Percentiles rank a stretch among this genome's conserved stretches.
Conservation (phyloP, 345 rosid species). For the Adansonia digitata region DNA sequence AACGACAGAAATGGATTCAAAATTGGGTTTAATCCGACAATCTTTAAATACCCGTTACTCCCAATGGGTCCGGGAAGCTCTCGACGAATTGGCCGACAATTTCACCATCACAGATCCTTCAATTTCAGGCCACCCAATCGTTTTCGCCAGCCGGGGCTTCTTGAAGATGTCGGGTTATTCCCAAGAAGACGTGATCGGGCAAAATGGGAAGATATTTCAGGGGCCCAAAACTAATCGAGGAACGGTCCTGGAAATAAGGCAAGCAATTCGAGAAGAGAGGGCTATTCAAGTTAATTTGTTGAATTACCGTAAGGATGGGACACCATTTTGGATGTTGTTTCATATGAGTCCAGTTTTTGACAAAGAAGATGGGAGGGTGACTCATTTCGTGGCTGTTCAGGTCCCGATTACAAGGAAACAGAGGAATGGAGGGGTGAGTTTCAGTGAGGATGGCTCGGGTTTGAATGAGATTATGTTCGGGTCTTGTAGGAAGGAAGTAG, state of each 20-base stretch:
- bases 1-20: conserved; percentile 49
- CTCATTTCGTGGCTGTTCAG: conserved; percentile 82
- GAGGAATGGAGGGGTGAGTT: conserved; percentile 29
- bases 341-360: conserved; percentile 67
- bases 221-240: conserved; percentile 70
- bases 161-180: conserved; percentile 71
- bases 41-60: conserved; percentile 53
- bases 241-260: conserved; percentile 74
- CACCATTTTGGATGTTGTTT: conserved; percentile 91
- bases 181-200: conserved; percentile 62
- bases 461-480: conserved; percentile 44
- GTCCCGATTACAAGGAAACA: conserved; percentile 46
- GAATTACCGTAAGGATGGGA: conserved; percentile 85
- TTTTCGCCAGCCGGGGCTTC: conserved; percentile 76
- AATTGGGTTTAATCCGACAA: conserved; percentile 44
- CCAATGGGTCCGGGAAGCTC: conserved; percentile 49
- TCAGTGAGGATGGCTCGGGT: conserved; percentile 35
- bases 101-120: conserved; percentile 90
- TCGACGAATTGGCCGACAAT: conserved; percentile 64
- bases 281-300: conserved; percentile 47
- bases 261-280: conserved; percentile 79
- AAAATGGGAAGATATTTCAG: conserved; percentile 74
- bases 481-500: conserved; percentile 79
- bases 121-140: conserved; percentile 82
- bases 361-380: conserved; percentile 52